phyloP scores from a whole-genome alignment of 2,329 filamentous ascomycete genomes.

The Ampelomyces quisqualis region DNA sequence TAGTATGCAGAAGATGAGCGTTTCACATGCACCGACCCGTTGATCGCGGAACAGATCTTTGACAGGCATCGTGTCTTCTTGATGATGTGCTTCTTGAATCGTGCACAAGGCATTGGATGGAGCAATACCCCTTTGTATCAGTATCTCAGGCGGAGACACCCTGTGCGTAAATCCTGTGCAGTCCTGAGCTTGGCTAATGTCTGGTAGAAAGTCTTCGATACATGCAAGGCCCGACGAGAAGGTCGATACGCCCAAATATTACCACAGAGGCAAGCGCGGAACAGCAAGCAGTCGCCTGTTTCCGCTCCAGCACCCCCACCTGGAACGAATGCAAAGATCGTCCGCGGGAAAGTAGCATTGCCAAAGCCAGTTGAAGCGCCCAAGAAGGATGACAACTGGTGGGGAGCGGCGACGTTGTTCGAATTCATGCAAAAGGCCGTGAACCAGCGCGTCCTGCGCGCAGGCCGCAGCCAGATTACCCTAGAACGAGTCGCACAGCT shows the following conservation, averaged over 20 bases:
- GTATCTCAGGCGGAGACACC: conserved; percentile 43
- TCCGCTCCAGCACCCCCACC: conserved; percentile 4
- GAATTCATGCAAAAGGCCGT: conserved; percentile 45
- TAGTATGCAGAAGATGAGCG: conserved; percentile 42
- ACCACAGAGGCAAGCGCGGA: conserved; percentile 10
- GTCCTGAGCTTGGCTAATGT: conserved; percentile 6
- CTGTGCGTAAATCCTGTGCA: conserved; percentile 22
- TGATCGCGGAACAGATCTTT: conserved; percentile 33
- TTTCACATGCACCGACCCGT: conserved; percentile 26
- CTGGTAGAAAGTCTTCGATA: conserved; percentile 33
- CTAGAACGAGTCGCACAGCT: conserved; percentile 37
- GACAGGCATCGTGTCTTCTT: conserved; percentile 47
- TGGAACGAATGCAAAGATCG: conserved; percentile 3
- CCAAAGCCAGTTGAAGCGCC: conserved; percentile 20
- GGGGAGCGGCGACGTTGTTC: conserved; percentile 41
- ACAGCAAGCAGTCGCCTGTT: conserved; percentile 12
- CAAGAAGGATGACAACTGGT: conserved; percentile 46
- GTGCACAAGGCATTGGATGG: conserved; percentile 50
- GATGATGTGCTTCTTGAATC: conserved; percentile 48
- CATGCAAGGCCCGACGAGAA: conserved; percentile 32
- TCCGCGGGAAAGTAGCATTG: conserved; percentile 8
- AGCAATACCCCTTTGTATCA: conserved; percentile 46
- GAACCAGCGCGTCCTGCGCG: conserved; percentile 33
- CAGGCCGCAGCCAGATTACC: conserved; percentile 35
- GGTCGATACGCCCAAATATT: conserved; percentile 27